Base-by-base conservation (phyloP, 257 asterid species). In the Solanum paucissectum region DNA sequence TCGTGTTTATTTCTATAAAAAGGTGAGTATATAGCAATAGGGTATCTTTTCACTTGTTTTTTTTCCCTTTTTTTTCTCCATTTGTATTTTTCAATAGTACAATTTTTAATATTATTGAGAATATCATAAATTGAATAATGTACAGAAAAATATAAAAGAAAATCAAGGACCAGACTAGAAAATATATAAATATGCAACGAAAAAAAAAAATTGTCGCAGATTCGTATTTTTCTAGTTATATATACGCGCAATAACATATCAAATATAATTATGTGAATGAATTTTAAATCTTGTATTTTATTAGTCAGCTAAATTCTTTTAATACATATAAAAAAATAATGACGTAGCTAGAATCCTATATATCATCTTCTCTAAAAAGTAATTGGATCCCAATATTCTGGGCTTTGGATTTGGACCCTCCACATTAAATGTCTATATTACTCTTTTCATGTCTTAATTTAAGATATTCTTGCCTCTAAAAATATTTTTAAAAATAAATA, bases 331-430 rank as follows among this genome's bases (percentile, higher is more conserved):
- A 44, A 14, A 14, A 1, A 44, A 25, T 49, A 8, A 49, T 27
- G 10, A 20, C 68, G 3, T 72, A 62, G 76, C 6, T 58, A 71
- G 37, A 58, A 7, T 69, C 88, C 40, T 33, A 85, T 84, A 89
- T 38, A 74, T 88, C 93, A 77, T 79, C 88, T 89, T 89, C 92
- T 87, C 62, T 23, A 87, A 84, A 69, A 90, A 58, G 89, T 33
- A 71, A 34, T 55, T 87, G 83, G 87, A 14, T 87, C 49, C 85
- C 42, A 44, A 68, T 64, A 49, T 87, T 72, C 29, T 74, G 60
- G 82, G 46, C 64, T 38, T 29, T 44, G 42, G 85, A n/a, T 18
- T 73, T 72, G 72, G 33, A 38, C 13, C 55, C 68, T 16, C 18
- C 69, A 42, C 27, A 37, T 49, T 64, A 68, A 69, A 58, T 87